Percentiles rank a stretch among this genome's conserved stretches.
Conservation (phyloP, 2,329 filamentous ascomycete species). For the Microcyclospora tardicrescens region DNA sequence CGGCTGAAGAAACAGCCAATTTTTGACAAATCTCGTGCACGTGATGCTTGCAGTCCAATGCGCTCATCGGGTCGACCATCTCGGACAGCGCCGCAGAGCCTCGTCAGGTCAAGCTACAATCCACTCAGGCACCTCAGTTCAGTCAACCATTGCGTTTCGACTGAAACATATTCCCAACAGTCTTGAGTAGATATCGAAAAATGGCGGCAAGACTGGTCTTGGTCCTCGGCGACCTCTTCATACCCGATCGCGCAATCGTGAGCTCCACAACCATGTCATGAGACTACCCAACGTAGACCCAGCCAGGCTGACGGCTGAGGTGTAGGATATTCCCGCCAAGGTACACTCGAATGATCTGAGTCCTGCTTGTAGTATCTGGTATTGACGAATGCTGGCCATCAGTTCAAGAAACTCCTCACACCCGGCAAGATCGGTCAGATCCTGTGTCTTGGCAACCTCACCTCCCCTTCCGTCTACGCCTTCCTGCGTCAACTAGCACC, state of each 20-base stretch:
- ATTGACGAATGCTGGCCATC: neutral
- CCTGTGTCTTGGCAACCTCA: conserved; percentile 46
- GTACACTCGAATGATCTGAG: conserved; percentile 31
- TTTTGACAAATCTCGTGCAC: no score
- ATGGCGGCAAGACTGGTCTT: conserved; percentile 82
- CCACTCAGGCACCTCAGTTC: no score
- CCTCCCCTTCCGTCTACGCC: conserved; percentile 43
- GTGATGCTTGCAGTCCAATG: no score
- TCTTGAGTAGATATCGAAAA: conserved; percentile 2
- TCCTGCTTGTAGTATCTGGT: neutral
- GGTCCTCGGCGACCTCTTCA: conserved; percentile 86
- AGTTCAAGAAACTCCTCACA: conserved; percentile 45
- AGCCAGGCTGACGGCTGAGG: conserved; percentile 14
- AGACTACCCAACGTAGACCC: conserved; percentile 2
- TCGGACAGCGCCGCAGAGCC: no score
- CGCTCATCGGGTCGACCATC: no score
- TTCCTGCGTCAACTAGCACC: conserved; percentile 44
- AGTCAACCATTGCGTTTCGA: no score
- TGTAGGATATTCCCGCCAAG: conserved; percentile 71
- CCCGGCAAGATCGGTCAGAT: conserved; percentile 47
- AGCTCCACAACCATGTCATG: conserved; percentile 13
- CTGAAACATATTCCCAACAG: no score
- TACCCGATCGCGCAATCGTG: conserved; percentile 77
- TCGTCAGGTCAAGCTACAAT: no score
- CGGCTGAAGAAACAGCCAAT: no score